Evolutionary conservation across 2,329 filamentous ascomycete genomes (phyloP).

Genomic region (Daldinia eschscholtzii): DNA sequence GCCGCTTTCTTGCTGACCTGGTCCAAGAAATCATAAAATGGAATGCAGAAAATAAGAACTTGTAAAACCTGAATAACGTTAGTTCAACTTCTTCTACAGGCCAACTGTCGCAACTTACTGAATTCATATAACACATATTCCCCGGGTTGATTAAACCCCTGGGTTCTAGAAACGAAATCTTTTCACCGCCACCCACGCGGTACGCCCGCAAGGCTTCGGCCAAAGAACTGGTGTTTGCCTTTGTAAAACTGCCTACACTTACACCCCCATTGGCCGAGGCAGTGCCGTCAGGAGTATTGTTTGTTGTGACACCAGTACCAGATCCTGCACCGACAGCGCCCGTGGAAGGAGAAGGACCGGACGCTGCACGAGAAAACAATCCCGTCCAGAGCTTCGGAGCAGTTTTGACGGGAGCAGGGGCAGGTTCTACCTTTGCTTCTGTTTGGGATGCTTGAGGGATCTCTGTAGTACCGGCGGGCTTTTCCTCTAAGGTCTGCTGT

Average conservation of each 20-base stretch:
- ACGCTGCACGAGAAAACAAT: constrained; percentile 52
- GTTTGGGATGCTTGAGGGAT: constrained; percentile 31
- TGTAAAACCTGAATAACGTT: constrained; percentile 80
- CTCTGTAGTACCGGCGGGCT: constrained; percentile 32
- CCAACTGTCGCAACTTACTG: constrained; percentile 71
- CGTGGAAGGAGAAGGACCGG: constrained; percentile 43
- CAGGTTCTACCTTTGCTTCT: constrained; percentile 48
- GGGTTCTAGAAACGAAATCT: constrained; percentile 88
- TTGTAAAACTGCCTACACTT: constrained; percentile 56
- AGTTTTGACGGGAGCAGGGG: constrained; percentile 51
- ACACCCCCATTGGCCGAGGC: constrained; percentile 45
- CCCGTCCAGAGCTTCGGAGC: constrained; percentile 57
- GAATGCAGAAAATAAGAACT: constrained; percentile 91
- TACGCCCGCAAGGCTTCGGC: constrained; percentile 80
- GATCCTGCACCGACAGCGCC: constrained; percentile 47
- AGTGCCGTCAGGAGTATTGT: constrained; percentile 44
- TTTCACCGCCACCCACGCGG: constrained; percentile 72
- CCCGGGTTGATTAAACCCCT: constrained; percentile 95
- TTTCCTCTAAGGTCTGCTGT: constrained; percentile 27
- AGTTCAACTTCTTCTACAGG: constrained; percentile 6
- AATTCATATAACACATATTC: constrained; percentile 99
- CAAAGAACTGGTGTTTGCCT: constrained; percentile 56
- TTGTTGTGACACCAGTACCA: constrained; percentile 42
- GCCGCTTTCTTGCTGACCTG: constrained; percentile 85
- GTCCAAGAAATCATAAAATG: constrained; percentile 94